Conservation (phyloP, 768 basidiomycete genomes). For the Leccinum barrowsii region DNA sequence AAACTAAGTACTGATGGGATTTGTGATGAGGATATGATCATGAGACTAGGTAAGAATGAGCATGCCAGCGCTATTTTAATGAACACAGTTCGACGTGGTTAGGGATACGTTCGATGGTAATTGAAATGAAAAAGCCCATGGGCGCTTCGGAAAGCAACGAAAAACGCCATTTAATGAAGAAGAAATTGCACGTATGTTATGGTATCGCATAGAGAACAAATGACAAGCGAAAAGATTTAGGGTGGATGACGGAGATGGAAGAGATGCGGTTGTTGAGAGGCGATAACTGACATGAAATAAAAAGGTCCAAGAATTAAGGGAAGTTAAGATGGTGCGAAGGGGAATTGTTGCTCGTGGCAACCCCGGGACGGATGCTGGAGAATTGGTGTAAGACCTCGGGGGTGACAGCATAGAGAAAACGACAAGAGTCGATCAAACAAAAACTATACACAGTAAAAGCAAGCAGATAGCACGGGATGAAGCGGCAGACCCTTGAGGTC, state of each 20-base stretch:
- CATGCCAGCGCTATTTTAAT: conserved; percentile 8
- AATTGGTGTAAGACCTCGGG: not conserved
- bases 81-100: conserved; percentile 8
- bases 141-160: not conserved
- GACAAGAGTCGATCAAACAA: conserved; percentile 9
- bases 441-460: conserved; percentile 26
- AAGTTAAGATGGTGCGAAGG: not conserved
- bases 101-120: not conserved
- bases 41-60: not conserved
- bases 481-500: conserved; percentile 4
- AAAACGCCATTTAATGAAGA: not conserved
- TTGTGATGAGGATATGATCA: not conserved
- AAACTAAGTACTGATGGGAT: not conserved
- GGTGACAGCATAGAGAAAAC: conserved; percentile 14
- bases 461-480: conserved; percentile 11
- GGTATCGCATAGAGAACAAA: not conserved
- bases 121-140: not conserved
- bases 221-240: not conserved
- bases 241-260: not conserved
- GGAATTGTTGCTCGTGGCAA: not conserved
- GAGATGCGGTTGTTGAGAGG: conserved; percentile 1
- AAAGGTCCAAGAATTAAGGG: conserved; percentile 18
- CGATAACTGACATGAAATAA: conserved; percentile 14
- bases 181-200: not conserved
- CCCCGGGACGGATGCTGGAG: not conserved